Base-by-base conservation (phyloP, 1,284 basidiomycete species). In the Leccinum subrobustum region DNA sequence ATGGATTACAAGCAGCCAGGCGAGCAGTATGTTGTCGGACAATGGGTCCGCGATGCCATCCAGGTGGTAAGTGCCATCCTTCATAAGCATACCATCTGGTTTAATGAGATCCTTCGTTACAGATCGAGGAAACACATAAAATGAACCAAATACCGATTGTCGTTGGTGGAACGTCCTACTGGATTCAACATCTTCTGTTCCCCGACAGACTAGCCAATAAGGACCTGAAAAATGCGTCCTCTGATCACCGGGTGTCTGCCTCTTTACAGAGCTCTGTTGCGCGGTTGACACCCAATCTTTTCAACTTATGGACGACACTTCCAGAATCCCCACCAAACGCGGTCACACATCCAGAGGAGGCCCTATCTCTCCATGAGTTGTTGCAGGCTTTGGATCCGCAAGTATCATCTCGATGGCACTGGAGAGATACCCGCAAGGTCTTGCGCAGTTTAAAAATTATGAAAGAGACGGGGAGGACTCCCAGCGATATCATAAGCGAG, bases 101-200 rank as follows among this genome's bases (percentile, higher is more conserved):
- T 33, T 9, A 54, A 42, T 14, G 29, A 48, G 14, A 6, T 48
- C 33, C 42, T 33, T 31, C 53, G 31, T 16, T 33, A 44, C 68
- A 95, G 91, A 92, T 93, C 47, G 80, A 88, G 31, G 84, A 88
- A 56, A 86, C 89, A 14, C 85, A 91, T 65, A 65, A 66, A 35
- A 77, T 81, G 67, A 75, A 81, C 1, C 79, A 88, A 58, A 75
- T 98, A 6, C 95, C 96, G 0, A 92, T 99, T 58, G 79, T 97
- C 4, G 95, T 96, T 52, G 96, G 96, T 3, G 96, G 96, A 6
- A 99, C 96, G 0, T 89, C 93, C 16, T 99, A 99, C 74, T 99
- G 97, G 86, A 89, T 97, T 20, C 96, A 99, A 72, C 94, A 99
- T 73, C 83, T 96, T 44, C 75, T 92, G 8, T 95, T 95, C 65